These are phyloP conservation scores for Diaporthe sp. DNA, from an alignment of 2,329 filamentous ascomycete genomes.

Conservation along the genomic window DNA sequence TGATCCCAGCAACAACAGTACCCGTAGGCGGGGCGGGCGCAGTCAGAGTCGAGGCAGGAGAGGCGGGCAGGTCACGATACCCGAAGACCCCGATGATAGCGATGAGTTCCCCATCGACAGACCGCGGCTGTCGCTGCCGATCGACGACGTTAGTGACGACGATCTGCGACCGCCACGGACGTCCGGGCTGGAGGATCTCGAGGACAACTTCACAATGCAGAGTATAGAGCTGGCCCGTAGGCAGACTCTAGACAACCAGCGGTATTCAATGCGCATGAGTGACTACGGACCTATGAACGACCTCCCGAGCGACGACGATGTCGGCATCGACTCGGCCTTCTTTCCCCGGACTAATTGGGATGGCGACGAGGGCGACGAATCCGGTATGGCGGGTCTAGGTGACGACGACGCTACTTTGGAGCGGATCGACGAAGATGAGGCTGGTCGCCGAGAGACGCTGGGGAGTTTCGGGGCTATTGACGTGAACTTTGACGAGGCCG, in stretches of 20 bases:
- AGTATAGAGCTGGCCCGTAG: conserved; percentile 73
- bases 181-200: conserved; percentile 65
- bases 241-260: conserved; percentile 52
- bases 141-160: conserved; percentile 65
- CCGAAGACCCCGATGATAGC: conserved; percentile 62
- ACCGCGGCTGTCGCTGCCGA: conserved; percentile 68
- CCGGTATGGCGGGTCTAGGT: conserved; percentile 45
- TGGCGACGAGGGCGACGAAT: conserved; percentile 57
- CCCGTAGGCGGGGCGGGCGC: conserved; percentile 45
- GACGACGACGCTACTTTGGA: conserved; percentile 58
- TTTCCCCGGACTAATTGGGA: conserved; percentile 62
- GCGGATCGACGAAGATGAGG: conserved; percentile 56
- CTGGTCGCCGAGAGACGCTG: conserved; percentile 54
- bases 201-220: conserved; percentile 68
- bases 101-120: conserved; percentile 64
- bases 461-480: conserved; percentile 63
- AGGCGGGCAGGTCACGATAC: conserved; percentile 46
- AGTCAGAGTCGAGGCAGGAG: conserved; percentile 43
- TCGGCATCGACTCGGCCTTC: conserved; percentile 64
- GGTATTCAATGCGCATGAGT: conserved; percentile 67
- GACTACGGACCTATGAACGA: conserved; percentile 58
- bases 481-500: conserved; percentile 59
- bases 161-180: conserved; percentile 67
- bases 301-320: conserved; percentile 55
- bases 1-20: conserved; percentile 39